phyloP scores from a whole-genome alignment of 345 rosid species.

The Eutrema heterophyllum region DNA sequence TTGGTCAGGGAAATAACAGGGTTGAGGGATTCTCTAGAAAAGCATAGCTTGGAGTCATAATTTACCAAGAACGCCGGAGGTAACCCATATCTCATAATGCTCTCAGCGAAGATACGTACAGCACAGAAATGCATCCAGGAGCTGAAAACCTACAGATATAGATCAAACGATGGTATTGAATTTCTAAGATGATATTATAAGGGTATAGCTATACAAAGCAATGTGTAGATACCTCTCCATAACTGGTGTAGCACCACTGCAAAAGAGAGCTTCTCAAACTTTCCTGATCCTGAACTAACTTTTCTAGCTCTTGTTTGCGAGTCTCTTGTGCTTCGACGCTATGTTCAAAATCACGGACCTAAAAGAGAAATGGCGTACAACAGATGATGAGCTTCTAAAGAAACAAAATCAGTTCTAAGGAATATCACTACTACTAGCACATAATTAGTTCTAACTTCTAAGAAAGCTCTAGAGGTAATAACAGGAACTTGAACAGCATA shows the following conservation, averaged over 20 bases:
- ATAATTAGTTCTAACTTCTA: not conserved
- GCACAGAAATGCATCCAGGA: conserved; percentile 99
- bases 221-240: conserved; percentile 70
- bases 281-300: conserved; percentile 72
- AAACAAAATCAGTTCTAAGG: not conserved
- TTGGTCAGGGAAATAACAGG: not conserved
- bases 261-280: conserved; percentile 79
- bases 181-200: not conserved
- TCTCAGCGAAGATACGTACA: conserved; percentile 88
- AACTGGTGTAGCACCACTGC: conserved; percentile 97
- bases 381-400: not conserved
- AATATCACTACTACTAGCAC: conserved; percentile 1
- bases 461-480: not conserved
- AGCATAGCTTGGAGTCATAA: conserved; percentile 10
- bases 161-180: not conserved
- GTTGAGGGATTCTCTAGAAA: not conserved
- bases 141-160: conserved; percentile 74
- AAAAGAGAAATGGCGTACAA: conserved; percentile 16
- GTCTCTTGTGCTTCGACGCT: conserved; percentile 81
- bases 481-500: conserved; percentile 18
- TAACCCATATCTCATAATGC: conserved; percentile 96
- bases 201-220: not conserved
- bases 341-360: conserved; percentile 93
- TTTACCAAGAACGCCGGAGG: conserved; percentile 95
- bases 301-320: conserved; percentile 82